Base-by-base conservation (phyloP, 2,329 filamentous ascomycete species). In the Alternaria metachromatica region DNA sequence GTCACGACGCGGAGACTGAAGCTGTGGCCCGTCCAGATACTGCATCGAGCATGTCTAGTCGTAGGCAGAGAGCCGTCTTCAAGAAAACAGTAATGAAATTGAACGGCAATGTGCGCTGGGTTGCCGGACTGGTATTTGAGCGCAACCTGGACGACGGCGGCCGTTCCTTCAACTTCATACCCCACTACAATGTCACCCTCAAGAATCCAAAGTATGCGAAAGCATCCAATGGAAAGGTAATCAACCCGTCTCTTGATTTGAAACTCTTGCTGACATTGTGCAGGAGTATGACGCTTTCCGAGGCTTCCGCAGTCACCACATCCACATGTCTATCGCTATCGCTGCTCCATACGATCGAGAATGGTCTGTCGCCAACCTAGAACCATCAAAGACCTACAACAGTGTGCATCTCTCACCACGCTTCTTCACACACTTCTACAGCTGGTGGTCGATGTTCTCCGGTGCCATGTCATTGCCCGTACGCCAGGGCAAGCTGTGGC, bases 11-110 rank as follows among this genome's bases (percentile, higher is more conserved):
- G 18, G 82, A 86, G 12, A 69, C 78, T 3, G 83, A 83, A 20
- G 68, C 76, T 7, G 77, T 87, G 89, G 57, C 83, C 86, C 50
- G 88, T 89, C 55, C 90, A 86, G 69, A 83, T 66, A 56, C 66
- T 26, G 68, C 89, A 30, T 83, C 87, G 3, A 88, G 86, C 55
- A 87, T 88, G 13, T 90, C 89, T 63, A 89, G 86, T 69, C 85
- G 87, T 73, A 92, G 89, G 71, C 88, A 91, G 37, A 89, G 91
- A 3, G 92, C 94, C n/a, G 86, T 90, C 1, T 99, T 99, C 85
- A 97, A 97, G 80, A 99, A 99, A 81, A 96, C 98, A 4, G 89
- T 97, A 55, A 98, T 99, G 95, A 99, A 99, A 81, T 86, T 99
- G 12, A 98, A 96, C 4, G 96, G 96, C 13, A 96, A 96, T 75